Evolutionary conservation across 1,139 yeast species (phyloP).

Genomic region (Pichia sp.): DNA sequence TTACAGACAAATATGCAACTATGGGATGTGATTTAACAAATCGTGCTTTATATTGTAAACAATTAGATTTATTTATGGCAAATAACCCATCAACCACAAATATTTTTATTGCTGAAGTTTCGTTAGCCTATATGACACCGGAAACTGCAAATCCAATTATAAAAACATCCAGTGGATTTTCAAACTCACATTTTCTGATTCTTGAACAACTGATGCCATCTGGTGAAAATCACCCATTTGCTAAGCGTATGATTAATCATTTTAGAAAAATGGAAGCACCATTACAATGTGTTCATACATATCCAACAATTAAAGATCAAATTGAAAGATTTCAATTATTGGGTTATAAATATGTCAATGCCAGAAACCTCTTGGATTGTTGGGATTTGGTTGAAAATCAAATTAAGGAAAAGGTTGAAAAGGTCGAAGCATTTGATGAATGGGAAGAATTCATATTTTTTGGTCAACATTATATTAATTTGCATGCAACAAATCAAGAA

Average conservation of each 20-base stretch:
- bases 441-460: conserved; percentile 76
- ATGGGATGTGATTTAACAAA: conserved; percentile 70
- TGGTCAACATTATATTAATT: conserved; percentile 67
- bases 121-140: conserved; percentile 73
- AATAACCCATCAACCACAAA: conserved; percentile 33
- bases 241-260: conserved; percentile 68
- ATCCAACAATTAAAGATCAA: conserved; percentile 50
- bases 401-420: conserved; percentile 38
- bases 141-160: conserved; percentile 62
- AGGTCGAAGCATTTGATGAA: conserved; percentile 70
- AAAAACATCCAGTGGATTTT: conserved; percentile 39
- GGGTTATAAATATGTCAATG: conserved; percentile 45
- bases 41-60: conserved; percentile 34
- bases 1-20: conserved; percentile 46
- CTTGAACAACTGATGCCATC: conserved; percentile 70
- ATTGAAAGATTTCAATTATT: conserved; percentile 40
- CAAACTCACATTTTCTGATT: conserved; percentile 55
- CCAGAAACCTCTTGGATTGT: conserved; percentile 49
- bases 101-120: conserved; percentile 74
- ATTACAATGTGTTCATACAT: conserved; percentile 55
- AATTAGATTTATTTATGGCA: conserved; percentile 31
- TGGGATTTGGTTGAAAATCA: conserved; percentile 45
- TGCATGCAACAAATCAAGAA: conserved; percentile 51
- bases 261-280: conserved; percentile 65
- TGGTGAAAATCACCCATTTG: conserved; percentile 59